A percentile compares a stretch with the other conserved stretches of the same genome.
Conservation (phyloP, 305 asterid species). For the Rubia balearica region DNA sequence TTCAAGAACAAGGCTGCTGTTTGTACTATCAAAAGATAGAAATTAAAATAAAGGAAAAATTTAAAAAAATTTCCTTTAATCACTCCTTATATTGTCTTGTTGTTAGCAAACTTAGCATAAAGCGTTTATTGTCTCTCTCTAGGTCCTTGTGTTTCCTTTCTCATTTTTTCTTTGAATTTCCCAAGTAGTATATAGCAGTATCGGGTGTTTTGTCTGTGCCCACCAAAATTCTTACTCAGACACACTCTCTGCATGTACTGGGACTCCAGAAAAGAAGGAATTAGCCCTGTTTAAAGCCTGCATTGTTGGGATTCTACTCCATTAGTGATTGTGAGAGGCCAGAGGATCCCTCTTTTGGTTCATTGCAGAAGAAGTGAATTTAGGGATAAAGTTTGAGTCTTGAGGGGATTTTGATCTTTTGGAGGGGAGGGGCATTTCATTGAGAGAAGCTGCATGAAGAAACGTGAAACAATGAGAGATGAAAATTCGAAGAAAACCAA, state of each 20-base stretch:
- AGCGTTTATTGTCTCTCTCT: conserved; percentile 52
- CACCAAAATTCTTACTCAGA: conserved; percentile 5
- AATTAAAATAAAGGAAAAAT: not conserved
- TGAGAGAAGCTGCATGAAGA: conserved; percentile 54
- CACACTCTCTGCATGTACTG: conserved; percentile 9
- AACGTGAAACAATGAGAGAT: conserved; percentile 69
- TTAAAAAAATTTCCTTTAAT: conserved; percentile 20
- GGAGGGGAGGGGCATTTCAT: conserved; percentile 29
- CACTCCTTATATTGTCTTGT: conserved; percentile 51
- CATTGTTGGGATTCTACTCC: conserved; percentile 17
- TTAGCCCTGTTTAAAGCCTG: conserved; percentile 19
- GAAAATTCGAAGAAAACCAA: conserved; percentile 74
- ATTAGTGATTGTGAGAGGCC: conserved; percentile 9
- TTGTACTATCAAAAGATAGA: conserved; percentile 27
- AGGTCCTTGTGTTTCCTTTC: conserved; percentile 31
- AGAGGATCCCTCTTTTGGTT: conserved; percentile 20
- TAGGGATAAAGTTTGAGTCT: conserved; percentile 18
- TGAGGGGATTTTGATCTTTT: conserved; percentile 11
- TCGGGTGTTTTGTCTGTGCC: conserved; percentile 12
- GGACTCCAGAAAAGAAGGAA: conserved; percentile 16
- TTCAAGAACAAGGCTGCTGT: conserved; percentile 35
- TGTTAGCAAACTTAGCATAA: conserved; percentile 47
- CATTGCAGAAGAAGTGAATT: conserved; percentile 7
- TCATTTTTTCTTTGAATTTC: conserved; percentile 21
- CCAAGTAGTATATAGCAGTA: conserved; percentile 17